phyloP scores from a whole-genome alignment of 2,329 filamentous ascomycete species.

The Fusarium solani-melongenae region DNA sequence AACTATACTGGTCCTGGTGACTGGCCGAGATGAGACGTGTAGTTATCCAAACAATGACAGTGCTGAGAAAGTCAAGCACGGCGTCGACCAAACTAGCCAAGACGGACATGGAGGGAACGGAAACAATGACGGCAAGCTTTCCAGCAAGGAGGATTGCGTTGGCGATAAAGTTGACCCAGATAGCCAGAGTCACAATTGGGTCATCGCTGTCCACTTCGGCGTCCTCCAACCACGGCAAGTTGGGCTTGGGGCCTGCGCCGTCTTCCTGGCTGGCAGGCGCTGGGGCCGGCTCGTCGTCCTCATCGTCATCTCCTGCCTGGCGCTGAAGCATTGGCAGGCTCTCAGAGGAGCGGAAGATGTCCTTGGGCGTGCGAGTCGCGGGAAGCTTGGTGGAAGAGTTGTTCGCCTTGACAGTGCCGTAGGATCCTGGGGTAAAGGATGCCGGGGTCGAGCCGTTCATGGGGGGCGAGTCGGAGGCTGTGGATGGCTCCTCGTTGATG shows the following conservation, averaged over 20 bases:
- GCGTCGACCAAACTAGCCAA: conserved; percentile 84
- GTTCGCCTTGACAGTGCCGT: conserved; percentile 47
- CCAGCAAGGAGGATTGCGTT: conserved; percentile 80
- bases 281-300: conserved; percentile 44
- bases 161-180: conserved; percentile 85
- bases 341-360: conserved; percentile 83
- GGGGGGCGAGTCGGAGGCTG: conserved; percentile 45
- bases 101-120: conserved; percentile 85
- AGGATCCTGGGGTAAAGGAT: conserved; percentile 41
- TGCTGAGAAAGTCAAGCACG: conserved; percentile 82
- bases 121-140: conserved; percentile 80
- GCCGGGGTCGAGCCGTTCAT: conserved; percentile 33
- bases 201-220: conserved; percentile 77
- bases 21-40: conserved; percentile 75
- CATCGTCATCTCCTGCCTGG: conserved; percentile 58
- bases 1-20: conserved; percentile 77
- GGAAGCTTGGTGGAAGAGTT: conserved; percentile 54
- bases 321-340: conserved; percentile 71
- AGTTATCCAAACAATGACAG: conserved; percentile 83
- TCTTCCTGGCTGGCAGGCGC: conserved; percentile 40
- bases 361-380: conserved; percentile 83
- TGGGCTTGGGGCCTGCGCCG: conserved; percentile 56
- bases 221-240: conserved; percentile 78
- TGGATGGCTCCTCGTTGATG: conserved; percentile 75
- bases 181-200: conserved; percentile 84